Evolutionary conservation across 306 rosid species (phyloP).

Genomic region (Pyrus communis): DNA sequence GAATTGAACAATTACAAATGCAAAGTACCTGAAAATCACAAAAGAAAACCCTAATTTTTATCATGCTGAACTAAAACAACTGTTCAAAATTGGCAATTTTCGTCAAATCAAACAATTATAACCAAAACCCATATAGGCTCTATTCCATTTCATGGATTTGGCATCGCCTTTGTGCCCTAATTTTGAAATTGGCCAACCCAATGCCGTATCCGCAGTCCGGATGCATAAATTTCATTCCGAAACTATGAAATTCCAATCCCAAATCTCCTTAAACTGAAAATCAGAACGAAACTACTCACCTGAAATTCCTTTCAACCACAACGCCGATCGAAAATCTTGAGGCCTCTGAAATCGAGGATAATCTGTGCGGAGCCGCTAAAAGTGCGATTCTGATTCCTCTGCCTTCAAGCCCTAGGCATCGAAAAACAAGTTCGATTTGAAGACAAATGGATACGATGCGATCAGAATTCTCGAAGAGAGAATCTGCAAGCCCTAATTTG

Average conservation of each 20-base stretch:
- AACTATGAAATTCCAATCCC: neutral
- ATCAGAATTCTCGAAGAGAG: neutral
- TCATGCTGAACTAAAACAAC: neutral
- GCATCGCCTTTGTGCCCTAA: too few relatives aligned
- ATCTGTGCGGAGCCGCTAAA: neutral
- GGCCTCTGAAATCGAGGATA: neutral
- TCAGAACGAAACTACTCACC: neutral
- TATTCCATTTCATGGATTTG: neutral
- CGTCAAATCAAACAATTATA: neutral
- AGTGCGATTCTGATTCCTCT: neutral
- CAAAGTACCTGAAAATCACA: conserved; percentile 4
- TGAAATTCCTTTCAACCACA: neutral
- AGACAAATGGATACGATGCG: neutral
- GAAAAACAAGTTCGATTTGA: too few relatives aligned
- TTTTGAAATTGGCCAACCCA: too few relatives aligned
- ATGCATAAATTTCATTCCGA: too few relatives aligned
- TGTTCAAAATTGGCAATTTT: neutral
- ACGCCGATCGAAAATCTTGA: neutral
- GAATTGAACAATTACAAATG: neutral
- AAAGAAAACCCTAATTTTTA: neutral
- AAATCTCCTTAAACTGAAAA: neutral
- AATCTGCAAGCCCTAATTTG: neutral
- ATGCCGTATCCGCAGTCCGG: too few relatives aligned
- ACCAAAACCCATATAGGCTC: neutral
- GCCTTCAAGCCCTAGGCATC: neutral